Conservation (phyloP, 1,139 yeast genomes). For the Debaryomyces sp. region DNA sequence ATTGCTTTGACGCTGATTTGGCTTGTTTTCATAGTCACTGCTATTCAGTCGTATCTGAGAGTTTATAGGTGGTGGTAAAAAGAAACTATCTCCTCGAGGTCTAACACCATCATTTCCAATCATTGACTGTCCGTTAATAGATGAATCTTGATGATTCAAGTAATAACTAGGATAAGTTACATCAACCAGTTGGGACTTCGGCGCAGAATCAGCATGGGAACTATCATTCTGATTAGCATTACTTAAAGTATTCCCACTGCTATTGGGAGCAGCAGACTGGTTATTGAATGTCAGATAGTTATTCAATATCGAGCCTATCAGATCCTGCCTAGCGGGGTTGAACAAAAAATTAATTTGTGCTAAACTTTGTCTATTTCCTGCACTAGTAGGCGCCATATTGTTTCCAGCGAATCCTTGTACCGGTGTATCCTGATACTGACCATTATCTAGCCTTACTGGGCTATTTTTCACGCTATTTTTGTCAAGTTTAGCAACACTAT, state of each 20-base stretch:
- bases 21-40: conserved; percentile 7
- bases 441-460: conserved; percentile 3
- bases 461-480: conserved; percentile 1
- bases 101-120: conserved; percentile 13
- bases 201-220: background rate
- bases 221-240: background rate
- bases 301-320: conserved; percentile 22
- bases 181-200: conserved; percentile 14
- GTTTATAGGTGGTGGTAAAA: conserved; percentile 32
- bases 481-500: background rate
- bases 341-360: conserved; percentile 14
- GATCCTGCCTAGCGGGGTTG: conserved; percentile 23
- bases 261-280: background rate
- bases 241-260: background rate
- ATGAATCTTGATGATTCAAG: conserved; percentile 12
- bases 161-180: conserved; percentile 15
- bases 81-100: conserved; percentile 36
- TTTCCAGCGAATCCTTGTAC: background rate
- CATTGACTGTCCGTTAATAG: conserved; percentile 2
- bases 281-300: conserved; percentile 17
- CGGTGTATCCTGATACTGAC: background rate
- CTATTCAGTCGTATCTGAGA: conserved; percentile 17
- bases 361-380: conserved; percentile 4
- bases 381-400: background rate
- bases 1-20: conserved; percentile 2